These are phyloP conservation scores for Amniculicola lignicola DNA, from an alignment of 495 filamentous ascomycete genomes.

Conservation along the genomic window DNA sequence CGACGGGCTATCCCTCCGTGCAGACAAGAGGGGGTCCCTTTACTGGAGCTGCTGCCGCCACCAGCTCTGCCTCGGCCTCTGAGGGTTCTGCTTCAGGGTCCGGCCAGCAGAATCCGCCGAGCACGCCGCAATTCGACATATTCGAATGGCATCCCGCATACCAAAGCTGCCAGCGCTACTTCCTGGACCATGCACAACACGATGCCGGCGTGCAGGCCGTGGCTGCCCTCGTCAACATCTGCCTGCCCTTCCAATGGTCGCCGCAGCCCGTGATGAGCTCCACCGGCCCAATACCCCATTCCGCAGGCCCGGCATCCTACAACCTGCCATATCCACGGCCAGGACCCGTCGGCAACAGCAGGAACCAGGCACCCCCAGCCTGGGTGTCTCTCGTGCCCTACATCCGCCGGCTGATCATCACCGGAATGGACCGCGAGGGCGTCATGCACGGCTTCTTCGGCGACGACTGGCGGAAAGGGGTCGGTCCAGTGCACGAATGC, in stretches of 20 bases:
- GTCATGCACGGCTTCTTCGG: constrained; percentile 94
- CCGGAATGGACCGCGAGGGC: constrained; percentile 80
- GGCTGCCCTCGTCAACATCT: constrained; percentile 86
- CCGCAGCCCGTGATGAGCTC: constrained; percentile 39
- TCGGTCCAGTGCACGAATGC: constrained; percentile 79
- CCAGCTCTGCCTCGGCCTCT: neutral
- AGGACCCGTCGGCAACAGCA: constrained; percentile 23
- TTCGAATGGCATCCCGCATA: constrained; percentile 93
- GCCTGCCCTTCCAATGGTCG: constrained; percentile 63
- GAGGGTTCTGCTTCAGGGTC: constrained; percentile 5
- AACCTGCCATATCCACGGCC: constrained; percentile 31
- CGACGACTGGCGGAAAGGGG: constrained; percentile 76
- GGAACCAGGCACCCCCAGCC: constrained; percentile 30
- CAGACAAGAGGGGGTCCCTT: constrained; percentile 19
- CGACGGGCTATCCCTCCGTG: constrained; percentile 16
- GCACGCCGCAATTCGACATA: constrained; percentile 64
- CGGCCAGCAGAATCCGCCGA: constrained; percentile 22
- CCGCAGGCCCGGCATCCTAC: constrained; percentile 33
- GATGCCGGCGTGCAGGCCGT: constrained; percentile 78
- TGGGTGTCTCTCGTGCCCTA: constrained; percentile 81
- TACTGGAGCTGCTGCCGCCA: constrained; percentile 10
- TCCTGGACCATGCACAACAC: constrained; percentile 89
- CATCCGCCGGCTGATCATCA: constrained; percentile 84
- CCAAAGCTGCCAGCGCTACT: constrained; percentile 88
- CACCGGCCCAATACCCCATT: constrained; percentile 36